Conservation (phyloP, 306 rosid species). For the Senna siamea region DNA sequence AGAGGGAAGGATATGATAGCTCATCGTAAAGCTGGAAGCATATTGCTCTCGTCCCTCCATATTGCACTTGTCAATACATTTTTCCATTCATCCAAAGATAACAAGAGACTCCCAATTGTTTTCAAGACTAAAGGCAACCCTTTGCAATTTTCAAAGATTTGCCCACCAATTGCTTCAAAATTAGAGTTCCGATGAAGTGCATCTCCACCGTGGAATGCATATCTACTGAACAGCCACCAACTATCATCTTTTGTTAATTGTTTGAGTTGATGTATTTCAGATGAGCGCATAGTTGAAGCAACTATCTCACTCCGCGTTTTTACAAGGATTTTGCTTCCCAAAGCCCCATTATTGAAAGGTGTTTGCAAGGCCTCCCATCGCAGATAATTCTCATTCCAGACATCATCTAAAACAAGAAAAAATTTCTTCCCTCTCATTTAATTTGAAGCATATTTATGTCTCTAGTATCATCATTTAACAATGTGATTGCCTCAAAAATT, state of each 20-base stretch:
- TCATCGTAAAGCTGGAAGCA: constrained; percentile 18
- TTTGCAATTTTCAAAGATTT: not conserved
- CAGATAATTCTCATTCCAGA: too few species aligned
- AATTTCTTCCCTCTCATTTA: too few species aligned
- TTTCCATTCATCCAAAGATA: not conserved
- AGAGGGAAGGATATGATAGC: constrained; percentile 34
- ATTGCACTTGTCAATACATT: not conserved
- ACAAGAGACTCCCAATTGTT: not conserved
- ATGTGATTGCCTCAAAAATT: too few species aligned
- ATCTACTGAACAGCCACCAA: not conserved
- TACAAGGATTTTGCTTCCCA: too few species aligned
- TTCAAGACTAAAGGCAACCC: not conserved
- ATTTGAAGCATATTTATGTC: too few species aligned
- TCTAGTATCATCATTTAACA: too few species aligned
- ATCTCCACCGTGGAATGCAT: not conserved
- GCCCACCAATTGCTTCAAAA: not conserved
- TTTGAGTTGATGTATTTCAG: not conserved
- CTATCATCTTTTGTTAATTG: not conserved
- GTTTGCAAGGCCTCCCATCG: too few species aligned
- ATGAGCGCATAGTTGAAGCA: too few species aligned
- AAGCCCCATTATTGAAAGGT: too few species aligned
- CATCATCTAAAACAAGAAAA: too few species aligned
- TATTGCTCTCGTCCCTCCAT: not conserved
- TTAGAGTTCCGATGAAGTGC: not conserved
- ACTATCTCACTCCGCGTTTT: too few species aligned